Base-by-base conservation (phyloP, 2,329 filamentous ascomycete genomes). In the Colletotrichum cereale region DNA sequence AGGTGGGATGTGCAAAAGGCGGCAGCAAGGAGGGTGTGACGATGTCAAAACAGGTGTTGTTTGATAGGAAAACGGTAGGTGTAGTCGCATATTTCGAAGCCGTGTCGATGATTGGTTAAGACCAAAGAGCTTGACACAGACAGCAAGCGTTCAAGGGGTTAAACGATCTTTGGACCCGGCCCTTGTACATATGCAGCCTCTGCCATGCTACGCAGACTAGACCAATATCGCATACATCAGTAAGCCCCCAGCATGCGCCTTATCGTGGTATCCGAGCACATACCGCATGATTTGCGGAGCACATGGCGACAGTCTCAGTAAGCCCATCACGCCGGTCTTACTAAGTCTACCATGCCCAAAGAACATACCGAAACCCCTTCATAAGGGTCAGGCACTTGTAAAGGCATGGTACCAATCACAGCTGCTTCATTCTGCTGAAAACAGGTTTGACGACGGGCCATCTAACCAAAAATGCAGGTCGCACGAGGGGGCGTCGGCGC, bases 91-190 rank as follows among this genome's bases (percentile, higher is more conserved):
- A 52, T 6, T 7, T 18, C 4, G 11, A n/a, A 18, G 11, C 2
- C 1, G 7, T 21, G 3, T 10, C 12, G 31, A 29, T 31, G 48
- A 21, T 52, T 52, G 26, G 48, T 16, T 6, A 10, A 50, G 12
- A 8, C 16, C 24, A 16, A 14, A 5, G 12, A 7, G 47, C 3
- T 18, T 24, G 47, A 50, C 6, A 8, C 47, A 26, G 4, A 12
- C 12, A 7, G 24, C 14, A 16, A 0, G 1, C 0, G 12, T 26
- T 29, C 5, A 29, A 26, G 47, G 12, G 12, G 2, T 7, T 16
- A 16, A 50, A 16, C 12, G 24, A 29, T 6, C 2, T 24, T 18
- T 18, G 10, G 16, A 18, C 16, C 16, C 21, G 16, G 4, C 7
- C 2, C 26, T 18, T 52, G 48, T 4, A 24, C 26, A 18, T 52